Evolutionary conservation across 805 yeast genomes (phyloP), one percentile per base, ranked within the genome.

Genomic region (Torulaspora franciscae): DNA sequence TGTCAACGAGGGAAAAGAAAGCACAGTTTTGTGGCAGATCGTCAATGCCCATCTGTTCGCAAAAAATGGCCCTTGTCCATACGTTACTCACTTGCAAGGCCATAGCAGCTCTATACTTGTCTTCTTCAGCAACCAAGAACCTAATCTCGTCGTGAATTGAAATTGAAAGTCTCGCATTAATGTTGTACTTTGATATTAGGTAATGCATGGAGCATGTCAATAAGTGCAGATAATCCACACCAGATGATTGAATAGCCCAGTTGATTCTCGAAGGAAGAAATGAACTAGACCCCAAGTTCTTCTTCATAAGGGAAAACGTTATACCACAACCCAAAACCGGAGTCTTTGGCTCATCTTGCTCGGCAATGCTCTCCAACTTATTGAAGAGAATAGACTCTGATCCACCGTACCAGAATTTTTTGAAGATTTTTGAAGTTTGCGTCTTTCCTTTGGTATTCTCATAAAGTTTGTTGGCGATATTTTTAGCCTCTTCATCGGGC

Each of bases 201-300:
- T 89, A 87, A 46, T 87, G 85, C 97, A 95, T 90, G 0, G 96
- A 79, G 4, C 88, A 77, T 39, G 91, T 74, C 48, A 93, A 64
- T 32, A 93, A 62, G 62, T 93, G 99, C 42, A 93, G 71, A 59
- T 95, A 93, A 62, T 93, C 99, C 14, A 95, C 99, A 29, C 99
- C 99, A 1, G 96, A 87, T 17, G 96, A 87, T 64, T 93, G 99
- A 60, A 93, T 93, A 0, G 96, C 87, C 99, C 99, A 93, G 59
- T 93, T 93, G 51, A 90, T 83, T 57, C 99, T 68, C 1, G 96
- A 88, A 0, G 99, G 93, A 52, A 93, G 67, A 61, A 83, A 93
- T 1, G 79, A 69, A 50, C 77, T 77, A 30, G 77, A 69, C 34
- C 77, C 79, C 54, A 93, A 71, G 61, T 91, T 82, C 42, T 71